A percentile compares a stretch with the other conserved stretches of the same genome.
Conservation (phyloP, 2,329 filamentous ascomycete genomes). For the Nemania sp. region DNA sequence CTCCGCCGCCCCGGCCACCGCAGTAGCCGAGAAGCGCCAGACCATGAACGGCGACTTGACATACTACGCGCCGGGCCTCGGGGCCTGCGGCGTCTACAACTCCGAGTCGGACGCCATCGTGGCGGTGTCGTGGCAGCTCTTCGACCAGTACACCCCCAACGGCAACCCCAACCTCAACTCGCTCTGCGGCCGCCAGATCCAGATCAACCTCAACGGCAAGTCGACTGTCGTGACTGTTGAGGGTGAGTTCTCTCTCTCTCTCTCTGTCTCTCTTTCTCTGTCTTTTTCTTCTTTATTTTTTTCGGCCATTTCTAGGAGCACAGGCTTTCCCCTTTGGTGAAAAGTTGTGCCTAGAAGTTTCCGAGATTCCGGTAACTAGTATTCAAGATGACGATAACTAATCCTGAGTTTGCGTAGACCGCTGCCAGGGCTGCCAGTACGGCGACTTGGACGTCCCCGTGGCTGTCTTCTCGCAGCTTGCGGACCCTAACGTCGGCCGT, state of each 20-base stretch:
- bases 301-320: too few species aligned
- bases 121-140: constrained; percentile 32
- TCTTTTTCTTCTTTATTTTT: too few species aligned
- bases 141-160: constrained; percentile 38
- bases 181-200: constrained; percentile 38
- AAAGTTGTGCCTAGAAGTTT: too few species aligned
- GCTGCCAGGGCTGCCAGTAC: constrained; percentile 34
- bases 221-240: constrained; percentile 34
- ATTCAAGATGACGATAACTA: too few species aligned
- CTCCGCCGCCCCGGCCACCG: constrained; percentile 60
- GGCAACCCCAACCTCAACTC: constrained; percentile 40
- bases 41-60: constrained; percentile 37
- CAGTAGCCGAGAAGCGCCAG: constrained; percentile 44
- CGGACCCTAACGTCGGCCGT: constrained; percentile 31
- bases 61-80: constrained; percentile 38
- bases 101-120: constrained; percentile 35
- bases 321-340: too few species aligned
- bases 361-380: too few species aligned
- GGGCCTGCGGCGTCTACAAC: constrained; percentile 39
- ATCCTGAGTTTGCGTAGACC: too few species aligned
- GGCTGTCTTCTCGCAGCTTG: constrained; percentile 34
- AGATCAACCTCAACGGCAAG: constrained; percentile 34
- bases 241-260: too few species aligned
- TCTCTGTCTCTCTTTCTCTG: too few species aligned
- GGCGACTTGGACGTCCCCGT: constrained; percentile 40